Base-by-base conservation (phyloP, 2,329 filamentous ascomycete species). In the Nigrograna mackinnonii region DNA sequence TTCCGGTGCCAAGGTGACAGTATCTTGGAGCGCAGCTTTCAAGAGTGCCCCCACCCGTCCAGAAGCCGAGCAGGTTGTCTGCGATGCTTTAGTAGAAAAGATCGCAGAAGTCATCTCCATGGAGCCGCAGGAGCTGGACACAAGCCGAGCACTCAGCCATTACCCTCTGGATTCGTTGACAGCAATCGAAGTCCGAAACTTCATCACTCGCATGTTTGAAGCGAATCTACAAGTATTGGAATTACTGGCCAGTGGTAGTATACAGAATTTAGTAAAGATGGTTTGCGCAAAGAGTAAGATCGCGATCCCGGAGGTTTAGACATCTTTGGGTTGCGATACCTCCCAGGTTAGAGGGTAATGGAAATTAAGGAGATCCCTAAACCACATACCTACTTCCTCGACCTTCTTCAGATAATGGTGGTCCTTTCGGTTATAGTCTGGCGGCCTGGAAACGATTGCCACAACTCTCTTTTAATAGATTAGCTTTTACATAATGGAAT, bases 171-270 rank as follows among this genome's bases (percentile, higher is more conserved):
- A 63, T 24, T 56, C 49, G 3, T 34, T 63, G 32, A 61, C 56
- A 9, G 61, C 61, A n/a, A 59, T 64, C 33, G 61, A 64, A 17
- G 56, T 64, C 13, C 40, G 61, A 2, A 63, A 63, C 31, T 63
- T 60, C 41, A 64, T 64, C 22, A 60, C 54, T 4, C 49, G 60
- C n/a, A 52, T 53, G 54, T 70, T 78, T 48, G 68, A 78, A 55
- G 70, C 73, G 1, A 78, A 75, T 41, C 52, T 81, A 54, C 77
- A 82, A 60, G 78, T 82, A 0, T 58, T 82, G 45, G 79, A 83
- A 55, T 57, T 82, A 45, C 60, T 82, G 26, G 77, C 73, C 5
- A 78, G 76, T 51, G 77, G 77, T 2, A 74, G 70, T 16, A 76
- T 79, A 46, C 70, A 75, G 63, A 75, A 67, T 2, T 56, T 79